Conservation (phyloP, 164 flowering plant species). For the Umbellularia californica region DNA sequence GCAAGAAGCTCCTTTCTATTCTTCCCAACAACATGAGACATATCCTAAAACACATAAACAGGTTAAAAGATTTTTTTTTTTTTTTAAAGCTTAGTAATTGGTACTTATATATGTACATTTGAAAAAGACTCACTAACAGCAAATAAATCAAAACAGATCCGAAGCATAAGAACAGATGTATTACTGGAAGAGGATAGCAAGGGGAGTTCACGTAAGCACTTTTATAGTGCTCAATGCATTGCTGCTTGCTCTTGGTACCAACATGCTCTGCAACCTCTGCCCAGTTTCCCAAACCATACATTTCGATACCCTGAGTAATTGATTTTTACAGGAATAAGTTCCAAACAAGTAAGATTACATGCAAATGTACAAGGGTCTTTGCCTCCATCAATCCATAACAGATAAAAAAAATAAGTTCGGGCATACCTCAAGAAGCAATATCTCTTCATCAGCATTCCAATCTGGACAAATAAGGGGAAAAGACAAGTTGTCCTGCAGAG, state of each 20-base stretch:
- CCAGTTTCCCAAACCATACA: constrained; percentile 98
- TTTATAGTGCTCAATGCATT: constrained; percentile 77
- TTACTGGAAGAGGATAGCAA: constrained; percentile 91
- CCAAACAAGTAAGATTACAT: not conserved
- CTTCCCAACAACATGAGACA: constrained; percentile 94
- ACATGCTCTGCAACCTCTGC: constrained; percentile 92
- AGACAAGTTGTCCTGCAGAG: constrained; percentile 76
- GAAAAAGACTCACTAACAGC: not conserved
- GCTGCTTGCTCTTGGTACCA: constrained; percentile 78
- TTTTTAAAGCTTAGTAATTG: not conserved
- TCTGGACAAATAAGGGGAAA: constrained; percentile 89
- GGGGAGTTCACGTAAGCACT: constrained; percentile 76
- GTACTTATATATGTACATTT: not conserved
- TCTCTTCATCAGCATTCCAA: constrained; percentile 99
- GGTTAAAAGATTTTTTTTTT: too few relatives aligned
- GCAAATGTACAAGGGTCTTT: not conserved
- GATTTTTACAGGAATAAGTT: not conserved
- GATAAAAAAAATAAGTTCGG: not conserved
- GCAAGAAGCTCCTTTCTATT: constrained; percentile 91
- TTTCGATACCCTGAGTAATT: constrained; percentile 69
- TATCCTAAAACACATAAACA: constrained; percentile 43
- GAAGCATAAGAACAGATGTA: constrained; percentile 6
- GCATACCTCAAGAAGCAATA: constrained; percentile 82
- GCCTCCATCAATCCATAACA: not conserved
- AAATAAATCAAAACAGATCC: not conserved